A percentile compares a stretch with the other conserved stretches of the same genome.
Evolutionary conservation across 139 green algal species (phyloP).

Genomic region (Chlamydomonas sp.): DNA sequence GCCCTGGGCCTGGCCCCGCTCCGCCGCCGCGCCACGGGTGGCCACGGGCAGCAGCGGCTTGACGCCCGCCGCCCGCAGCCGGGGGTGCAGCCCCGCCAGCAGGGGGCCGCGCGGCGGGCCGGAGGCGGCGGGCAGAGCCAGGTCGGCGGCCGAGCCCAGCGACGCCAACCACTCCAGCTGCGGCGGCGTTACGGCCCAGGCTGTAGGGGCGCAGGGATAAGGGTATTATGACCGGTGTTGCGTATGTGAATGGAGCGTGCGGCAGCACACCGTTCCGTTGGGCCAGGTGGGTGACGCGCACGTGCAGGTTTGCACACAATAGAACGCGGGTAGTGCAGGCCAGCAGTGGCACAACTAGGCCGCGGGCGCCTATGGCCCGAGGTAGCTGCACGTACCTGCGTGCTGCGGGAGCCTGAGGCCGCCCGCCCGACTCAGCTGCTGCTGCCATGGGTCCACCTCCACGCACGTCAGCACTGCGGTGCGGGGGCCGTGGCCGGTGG

Average conservation of each 20-base stretch:
- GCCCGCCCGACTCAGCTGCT: constrained; percentile 7
- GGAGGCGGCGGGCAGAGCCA: not conserved
- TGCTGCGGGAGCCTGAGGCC: not conserved
- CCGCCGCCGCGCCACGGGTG: no score
- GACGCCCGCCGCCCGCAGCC: not conserved
- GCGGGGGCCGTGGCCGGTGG: not conserved
- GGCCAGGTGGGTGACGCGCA: no score
- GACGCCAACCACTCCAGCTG: constrained; percentile 7
- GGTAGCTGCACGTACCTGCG: not conserved
- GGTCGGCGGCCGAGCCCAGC: not conserved
- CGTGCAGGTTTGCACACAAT: no score
- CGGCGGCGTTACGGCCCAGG: constrained; percentile 8
- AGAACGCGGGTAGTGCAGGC: no score
- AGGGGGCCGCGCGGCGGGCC: not conserved
- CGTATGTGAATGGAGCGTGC: not conserved
- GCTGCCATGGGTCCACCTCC: not conserved
- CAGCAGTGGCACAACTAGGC: not conserved
- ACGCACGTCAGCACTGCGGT: not conserved
- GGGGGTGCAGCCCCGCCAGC: not conserved
- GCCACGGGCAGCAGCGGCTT: no score
- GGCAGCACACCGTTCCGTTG: no score
- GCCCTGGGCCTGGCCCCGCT: no score
- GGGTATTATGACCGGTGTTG: not conserved
- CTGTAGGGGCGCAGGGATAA: not conserved
- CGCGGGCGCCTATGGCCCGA: not conserved